Evolutionary conservation across 176 grass and related monocot species (phyloP).

Genomic region (Rhynchospora breviuscula): DNA sequence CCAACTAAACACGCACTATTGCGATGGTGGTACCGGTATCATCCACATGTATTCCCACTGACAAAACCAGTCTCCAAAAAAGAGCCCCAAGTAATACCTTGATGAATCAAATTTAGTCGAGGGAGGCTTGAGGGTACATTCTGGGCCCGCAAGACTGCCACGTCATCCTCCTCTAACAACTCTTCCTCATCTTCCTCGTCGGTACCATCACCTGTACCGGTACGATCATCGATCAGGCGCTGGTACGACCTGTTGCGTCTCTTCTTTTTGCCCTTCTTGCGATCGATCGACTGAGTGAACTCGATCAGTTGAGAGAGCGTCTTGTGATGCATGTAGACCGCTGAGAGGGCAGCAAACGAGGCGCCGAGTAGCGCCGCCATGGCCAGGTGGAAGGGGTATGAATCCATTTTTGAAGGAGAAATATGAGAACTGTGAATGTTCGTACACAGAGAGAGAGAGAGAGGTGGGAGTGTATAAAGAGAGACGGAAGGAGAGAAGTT

Average conservation of each 20-base stretch:
- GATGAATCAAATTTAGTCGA: conserved; percentile 62
- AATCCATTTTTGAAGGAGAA: conserved; percentile 37
- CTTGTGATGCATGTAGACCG: conserved; percentile 89
- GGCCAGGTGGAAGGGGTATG: conserved; percentile 69
- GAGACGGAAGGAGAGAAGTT: background rate
- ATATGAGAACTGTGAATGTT: background rate
- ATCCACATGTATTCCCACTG: background rate
- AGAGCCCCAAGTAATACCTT: conserved; percentile 22
- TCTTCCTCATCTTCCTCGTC: conserved; percentile 17
- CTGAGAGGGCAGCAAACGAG: conserved; percentile 74
- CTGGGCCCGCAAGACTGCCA: conserved; percentile 14
- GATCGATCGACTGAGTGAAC: conserved; percentile 64
- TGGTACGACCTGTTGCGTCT: conserved; percentile 24
- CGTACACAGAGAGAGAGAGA: background rate
- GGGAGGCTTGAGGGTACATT: conserved; percentile 62
- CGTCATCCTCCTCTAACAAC: conserved; percentile 11
- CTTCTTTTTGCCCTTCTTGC: conserved; percentile 24
- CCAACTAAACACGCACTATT: background rate
- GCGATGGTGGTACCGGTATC: background rate
- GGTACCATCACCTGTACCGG: background rate
- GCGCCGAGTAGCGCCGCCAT: conserved; percentile 81
- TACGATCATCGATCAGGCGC: conserved; percentile 12
- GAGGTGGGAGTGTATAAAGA: background rate
- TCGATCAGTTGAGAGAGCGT: conserved; percentile 68
- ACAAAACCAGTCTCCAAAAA: background rate